Evolutionary conservation across 768 basidiomycete species (phyloP).

Genomic region (Pleurotus sapidus): DNA sequence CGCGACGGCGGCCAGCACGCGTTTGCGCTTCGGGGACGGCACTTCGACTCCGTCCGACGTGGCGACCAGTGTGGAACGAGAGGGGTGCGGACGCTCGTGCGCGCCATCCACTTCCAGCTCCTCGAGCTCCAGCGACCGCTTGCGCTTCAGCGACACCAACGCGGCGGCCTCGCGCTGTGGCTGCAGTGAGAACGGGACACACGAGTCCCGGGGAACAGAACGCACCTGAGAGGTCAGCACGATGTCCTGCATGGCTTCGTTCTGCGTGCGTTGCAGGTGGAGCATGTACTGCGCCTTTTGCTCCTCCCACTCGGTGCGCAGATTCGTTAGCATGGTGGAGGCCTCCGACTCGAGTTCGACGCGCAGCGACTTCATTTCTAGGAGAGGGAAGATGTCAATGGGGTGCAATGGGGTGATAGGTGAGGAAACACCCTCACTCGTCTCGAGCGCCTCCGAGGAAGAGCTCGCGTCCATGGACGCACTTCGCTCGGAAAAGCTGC

Average conservation of each 20-base stretch:
- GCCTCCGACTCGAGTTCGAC: conserved; percentile 40
- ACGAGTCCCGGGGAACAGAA: conserved; percentile 8
- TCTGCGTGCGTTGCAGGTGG: conserved; percentile 36
- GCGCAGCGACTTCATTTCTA: conserved; percentile 45
- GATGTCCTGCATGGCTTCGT: conserved; percentile 32
- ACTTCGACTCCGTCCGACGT: conserved; percentile 17
- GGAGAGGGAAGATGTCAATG: too few relatives aligned
- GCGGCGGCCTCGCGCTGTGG: too few relatives aligned
- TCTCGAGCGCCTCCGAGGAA: too few relatives aligned
- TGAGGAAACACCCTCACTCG: too few relatives aligned
- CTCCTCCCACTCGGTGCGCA: conserved; percentile 35
- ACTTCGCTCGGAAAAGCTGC: too few relatives aligned
- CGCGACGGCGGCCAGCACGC: conserved; percentile 38
- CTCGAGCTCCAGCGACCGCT: conserved; percentile 40
- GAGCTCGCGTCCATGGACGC: too few relatives aligned
- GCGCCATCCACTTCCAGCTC: conserved; percentile 29
- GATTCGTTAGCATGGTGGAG: conserved; percentile 32
- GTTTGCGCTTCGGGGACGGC: conserved; percentile 42
- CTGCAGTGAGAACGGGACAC: neutral
- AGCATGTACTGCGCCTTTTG: conserved; percentile 46
- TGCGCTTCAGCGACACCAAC: conserved; percentile 54
- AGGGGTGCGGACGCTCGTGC: conserved; percentile 11
- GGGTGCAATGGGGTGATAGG: too few relatives aligned
- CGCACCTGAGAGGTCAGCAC: conserved; percentile 31
- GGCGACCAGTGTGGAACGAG: conserved; percentile 4